These are phyloP conservation scores for Cordyceps fumosorosea DNA, from an alignment of 2,329 filamentous ascomycete species.

Conservation along the genomic window DNA sequence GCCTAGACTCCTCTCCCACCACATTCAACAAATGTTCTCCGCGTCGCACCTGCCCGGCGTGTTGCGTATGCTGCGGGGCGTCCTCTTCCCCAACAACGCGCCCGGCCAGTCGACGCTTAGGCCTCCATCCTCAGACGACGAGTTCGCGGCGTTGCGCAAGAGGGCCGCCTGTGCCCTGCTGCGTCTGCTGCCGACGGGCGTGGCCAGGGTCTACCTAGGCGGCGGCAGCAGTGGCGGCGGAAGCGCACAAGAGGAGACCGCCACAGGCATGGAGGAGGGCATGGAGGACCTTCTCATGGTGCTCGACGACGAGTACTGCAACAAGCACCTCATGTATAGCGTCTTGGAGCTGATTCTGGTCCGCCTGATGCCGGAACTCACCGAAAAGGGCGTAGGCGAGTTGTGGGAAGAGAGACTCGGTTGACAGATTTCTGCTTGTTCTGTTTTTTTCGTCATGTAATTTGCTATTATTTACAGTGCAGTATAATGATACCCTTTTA, in stretches of 20 bases:
- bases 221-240: conserved; percentile 27
- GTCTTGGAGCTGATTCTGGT: conserved; percentile 78
- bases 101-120: conserved; percentile 57
- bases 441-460: background rate
- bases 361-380: conserved; percentile 76
- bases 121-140: conserved; percentile 53
- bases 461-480: background rate
- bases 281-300: conserved; percentile 64
- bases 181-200: conserved; percentile 39
- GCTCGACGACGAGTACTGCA: conserved; percentile 78
- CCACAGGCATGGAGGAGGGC: conserved; percentile 41
- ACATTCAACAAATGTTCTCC: conserved; percentile 53
- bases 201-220: conserved; percentile 46
- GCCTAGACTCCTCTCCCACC: conserved; percentile 52
- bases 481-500: conserved; percentile 5
- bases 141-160: conserved; percentile 55
- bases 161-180: conserved; percentile 58
- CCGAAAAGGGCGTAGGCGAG: conserved; percentile 62
- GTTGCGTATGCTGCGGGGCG: conserved; percentile 64
- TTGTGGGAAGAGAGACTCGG: conserved; percentile 66
- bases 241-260: conserved; percentile 20
- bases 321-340: conserved; percentile 83
- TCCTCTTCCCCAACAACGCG: conserved; percentile 81
- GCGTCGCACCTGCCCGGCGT: conserved; percentile 58
- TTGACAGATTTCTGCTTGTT: conserved; percentile 8